Conservation (phyloP, 2,329 filamentous ascomycete genomes). For the Phialemoniopsis sp. region DNA sequence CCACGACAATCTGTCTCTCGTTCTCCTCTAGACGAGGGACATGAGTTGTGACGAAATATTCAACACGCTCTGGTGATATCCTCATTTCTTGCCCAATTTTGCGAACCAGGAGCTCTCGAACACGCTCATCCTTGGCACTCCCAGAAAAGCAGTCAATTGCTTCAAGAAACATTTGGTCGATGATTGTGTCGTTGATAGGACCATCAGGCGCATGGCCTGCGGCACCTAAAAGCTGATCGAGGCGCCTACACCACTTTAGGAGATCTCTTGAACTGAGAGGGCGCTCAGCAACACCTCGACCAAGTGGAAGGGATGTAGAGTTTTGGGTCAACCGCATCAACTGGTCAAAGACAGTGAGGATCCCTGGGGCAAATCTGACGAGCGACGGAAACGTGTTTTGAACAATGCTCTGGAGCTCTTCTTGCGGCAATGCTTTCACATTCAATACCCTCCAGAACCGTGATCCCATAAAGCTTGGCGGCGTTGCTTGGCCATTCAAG, state of each 20-base stretch:
- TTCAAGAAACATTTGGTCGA: conserved; percentile 88
- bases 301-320: conserved; percentile 22
- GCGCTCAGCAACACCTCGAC: conserved; percentile 33
- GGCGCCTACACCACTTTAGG: conserved; percentile 83
- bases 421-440: conserved; percentile 59
- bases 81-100: conserved; percentile 84
- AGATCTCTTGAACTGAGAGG: conserved; percentile 63
- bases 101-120: conserved; percentile 56
- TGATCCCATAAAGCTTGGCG: conserved; percentile 74
- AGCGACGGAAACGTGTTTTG: conserved; percentile 66
- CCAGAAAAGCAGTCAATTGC: conserved; percentile 89
- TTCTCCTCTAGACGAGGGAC: conserved; percentile 65
- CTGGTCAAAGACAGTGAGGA: conserved; percentile 55
- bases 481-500: conserved; percentile 60
- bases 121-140: conserved; percentile 63
- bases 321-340: conserved; percentile 38
- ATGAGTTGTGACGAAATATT: conserved; percentile 72
- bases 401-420: conserved; percentile 74
- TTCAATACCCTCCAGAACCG: conserved; percentile 82
- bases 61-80: conserved; percentile 74
- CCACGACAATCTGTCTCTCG: conserved; percentile 56
- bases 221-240: conserved; percentile 62
- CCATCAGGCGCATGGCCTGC: conserved; percentile 59
- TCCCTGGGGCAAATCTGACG: conserved; percentile 53
- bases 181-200: conserved; percentile 64